Evolutionary conservation across 2,329 filamentous ascomycete species (phyloP).

Genomic region (Verticillium nubilum): DNA sequence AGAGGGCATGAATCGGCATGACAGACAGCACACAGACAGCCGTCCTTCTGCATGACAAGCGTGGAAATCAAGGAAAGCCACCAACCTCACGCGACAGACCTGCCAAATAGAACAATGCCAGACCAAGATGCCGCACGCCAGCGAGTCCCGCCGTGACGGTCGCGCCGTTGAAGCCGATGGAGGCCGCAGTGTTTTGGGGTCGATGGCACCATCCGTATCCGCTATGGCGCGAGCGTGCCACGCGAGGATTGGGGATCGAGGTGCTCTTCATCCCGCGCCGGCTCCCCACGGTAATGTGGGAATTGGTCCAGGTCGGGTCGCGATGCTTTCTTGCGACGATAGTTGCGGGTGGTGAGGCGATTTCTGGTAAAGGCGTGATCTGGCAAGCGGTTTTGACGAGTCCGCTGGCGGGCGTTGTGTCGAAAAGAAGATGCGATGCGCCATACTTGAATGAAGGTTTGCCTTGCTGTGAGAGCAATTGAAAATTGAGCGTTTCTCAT

Average conservation of each 20-base stretch:
- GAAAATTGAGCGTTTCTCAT: not conserved
- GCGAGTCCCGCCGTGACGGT: not conserved
- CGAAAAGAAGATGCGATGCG: not conserved
- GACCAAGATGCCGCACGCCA: not conserved
- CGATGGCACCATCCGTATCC: constrained; percentile 8
- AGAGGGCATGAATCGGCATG: not conserved
- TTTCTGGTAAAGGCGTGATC: not conserved
- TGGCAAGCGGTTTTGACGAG: not conserved
- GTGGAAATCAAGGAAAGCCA: not conserved
- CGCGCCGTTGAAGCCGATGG: not conserved
- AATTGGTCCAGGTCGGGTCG: not conserved
- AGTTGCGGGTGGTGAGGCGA: not conserved
- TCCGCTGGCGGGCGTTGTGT: not conserved
- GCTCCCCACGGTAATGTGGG: constrained; percentile 4
- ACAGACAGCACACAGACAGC: not conserved
- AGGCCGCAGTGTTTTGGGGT: not conserved
- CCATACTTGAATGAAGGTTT: not conserved
- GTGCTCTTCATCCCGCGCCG: constrained; percentile 6
- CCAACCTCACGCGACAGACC: not conserved
- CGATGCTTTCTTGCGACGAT: not conserved
- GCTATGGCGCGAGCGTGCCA: constrained; percentile 9
- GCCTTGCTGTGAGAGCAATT: no score
- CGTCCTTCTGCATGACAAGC: not conserved
- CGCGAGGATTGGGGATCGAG: constrained; percentile 4
- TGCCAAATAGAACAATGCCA: not conserved